Base-by-base conservation (phyloP, 495 filamentous ascomycete genomes). In the Neurospora tetrasperma region DNA sequence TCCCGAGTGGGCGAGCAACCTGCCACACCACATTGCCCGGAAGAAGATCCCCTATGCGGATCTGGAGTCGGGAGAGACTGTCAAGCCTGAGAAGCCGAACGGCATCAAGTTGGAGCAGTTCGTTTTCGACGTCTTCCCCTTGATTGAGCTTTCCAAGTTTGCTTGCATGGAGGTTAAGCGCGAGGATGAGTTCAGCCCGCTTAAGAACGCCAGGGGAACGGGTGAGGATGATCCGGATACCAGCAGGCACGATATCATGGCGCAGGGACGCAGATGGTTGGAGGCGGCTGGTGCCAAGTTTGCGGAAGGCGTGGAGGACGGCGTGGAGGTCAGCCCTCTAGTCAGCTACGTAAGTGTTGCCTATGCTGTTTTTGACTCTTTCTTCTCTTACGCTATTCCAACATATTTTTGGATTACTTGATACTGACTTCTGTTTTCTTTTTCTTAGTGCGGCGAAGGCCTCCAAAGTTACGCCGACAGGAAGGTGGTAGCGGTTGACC, bases 21-120 rank as follows among this genome's bases (percentile, higher is more conserved):
- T 99, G 40, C 96, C 95, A 3, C 96, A 98, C 80, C 96, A 99
- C 85, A 90, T 99, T 69, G 96, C 96, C 42, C 88, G 89, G 78
- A 99, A 99, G 91, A 99, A 99, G 92, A 99, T 99, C 74, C 93
- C 94, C 10, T 91, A 90, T 81, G 87, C 93, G 72, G 87, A 98
- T 78, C 84, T 88, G 5, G 87, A 91, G 78, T 91, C 84, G 23
- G 96, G 93, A 73, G 90, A 92, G 78, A 86, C 86, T 4, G 85
- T 96, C 80, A 97, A 97, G 86, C 95, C 96, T 0, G 87, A 90
- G 77, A 96, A 94, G 84, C 93, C 96, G 38, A 99, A 99, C 79
- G 96, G 96, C 70, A 93, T 99, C 86, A 99, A 99, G 85, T 88
- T 99, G 69, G 96, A 99, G 86, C 96, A 98, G 82, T 99, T 98